Evolutionary conservation across 768 basidiomycete species (phyloP).

Genomic region (Xerocomus spinulosus): DNA sequence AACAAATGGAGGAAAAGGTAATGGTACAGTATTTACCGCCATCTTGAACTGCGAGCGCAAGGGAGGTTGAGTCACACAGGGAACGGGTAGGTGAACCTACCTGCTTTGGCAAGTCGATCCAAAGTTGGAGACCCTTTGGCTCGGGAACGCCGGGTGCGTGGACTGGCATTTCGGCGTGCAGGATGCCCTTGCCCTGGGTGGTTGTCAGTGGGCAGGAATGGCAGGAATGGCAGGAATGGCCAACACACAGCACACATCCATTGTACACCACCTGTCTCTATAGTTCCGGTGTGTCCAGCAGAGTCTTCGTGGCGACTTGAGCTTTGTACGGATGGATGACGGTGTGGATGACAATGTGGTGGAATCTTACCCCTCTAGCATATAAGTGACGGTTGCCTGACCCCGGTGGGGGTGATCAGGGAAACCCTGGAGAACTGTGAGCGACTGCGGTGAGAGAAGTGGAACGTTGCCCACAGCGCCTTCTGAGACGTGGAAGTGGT

Average conservation of each 20-base stretch:
- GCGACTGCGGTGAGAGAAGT: background rate
- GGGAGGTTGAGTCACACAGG: conserved; percentile 13
- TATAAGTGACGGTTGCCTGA: conserved; percentile 85
- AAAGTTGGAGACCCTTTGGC: conserved; percentile 82
- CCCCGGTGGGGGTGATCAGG: conserved; percentile 94
- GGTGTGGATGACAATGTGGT: background rate
- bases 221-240: background rate
- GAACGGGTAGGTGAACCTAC: conserved; percentile 28
- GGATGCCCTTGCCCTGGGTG: conserved; percentile 60
- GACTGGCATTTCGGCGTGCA: conserved; percentile 88
- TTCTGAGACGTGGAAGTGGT: conserved; percentile 68
- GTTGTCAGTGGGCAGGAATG: background rate
- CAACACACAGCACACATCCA: conserved; percentile 84
- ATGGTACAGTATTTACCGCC: conserved; percentile 44
- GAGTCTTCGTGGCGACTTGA: conserved; percentile 88
- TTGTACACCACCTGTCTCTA: conserved; percentile 81
- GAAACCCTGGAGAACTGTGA: conserved; percentile 54
- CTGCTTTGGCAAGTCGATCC: conserved; percentile 77
- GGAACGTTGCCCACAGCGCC: conserved; percentile 52
- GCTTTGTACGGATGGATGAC: conserved; percentile 18
- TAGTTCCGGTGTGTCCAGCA: conserved; percentile 75
- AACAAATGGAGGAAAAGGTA: background rate
- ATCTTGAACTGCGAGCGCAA: conserved; percentile 59
- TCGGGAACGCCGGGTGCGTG: conserved; percentile 62
- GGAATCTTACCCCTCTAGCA: conserved; percentile 65